phyloP scores from a whole-genome alignment of 371 early-diverging fungal genomes.

The Haplosporangium sp. region DNA sequence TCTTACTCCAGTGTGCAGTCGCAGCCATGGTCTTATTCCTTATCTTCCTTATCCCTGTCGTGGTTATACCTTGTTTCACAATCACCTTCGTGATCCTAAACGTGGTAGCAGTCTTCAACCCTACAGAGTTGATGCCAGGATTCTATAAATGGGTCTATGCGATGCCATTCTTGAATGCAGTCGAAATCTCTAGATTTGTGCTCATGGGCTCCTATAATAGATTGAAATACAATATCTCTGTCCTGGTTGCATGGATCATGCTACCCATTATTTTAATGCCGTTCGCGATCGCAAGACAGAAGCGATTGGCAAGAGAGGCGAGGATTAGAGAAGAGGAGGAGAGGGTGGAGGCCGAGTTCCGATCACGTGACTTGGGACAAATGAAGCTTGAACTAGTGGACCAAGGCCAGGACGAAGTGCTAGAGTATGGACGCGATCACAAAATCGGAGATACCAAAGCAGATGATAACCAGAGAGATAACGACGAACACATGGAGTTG shows the following conservation, averaged over 20 bases:
- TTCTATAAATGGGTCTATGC: constrained; percentile 50
- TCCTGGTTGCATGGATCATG: constrained; percentile 37
- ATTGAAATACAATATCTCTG: constrained; percentile 28
- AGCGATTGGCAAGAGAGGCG: constrained; percentile 26
- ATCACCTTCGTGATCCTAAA: constrained; percentile 52
- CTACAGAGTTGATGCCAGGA: constrained; percentile 37
- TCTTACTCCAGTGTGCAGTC: constrained; percentile 38
- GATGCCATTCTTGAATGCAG: constrained; percentile 55
- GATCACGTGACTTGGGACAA: not conserved
- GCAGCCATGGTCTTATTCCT: constrained; percentile 45
- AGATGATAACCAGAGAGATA: not conserved
- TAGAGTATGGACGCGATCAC: not conserved
- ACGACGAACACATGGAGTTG: not conserved
- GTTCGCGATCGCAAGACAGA: constrained; percentile 41
- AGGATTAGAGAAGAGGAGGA: constrained; percentile 16
- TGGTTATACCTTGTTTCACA: constrained; percentile 39
- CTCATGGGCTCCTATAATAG: constrained; percentile 50
- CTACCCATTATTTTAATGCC: constrained; percentile 37
- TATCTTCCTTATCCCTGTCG: constrained; percentile 45
- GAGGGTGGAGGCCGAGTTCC: not conserved
- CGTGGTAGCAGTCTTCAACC: constrained; percentile 54
- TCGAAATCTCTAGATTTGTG: constrained; percentile 41
- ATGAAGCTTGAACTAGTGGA: not conserved
- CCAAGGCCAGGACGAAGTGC: not conserved
- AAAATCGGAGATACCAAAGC: not conserved